Evolutionary conservation across 2,329 filamentous ascomycete genomes (phyloP), one percentile per base, ranked within the genome.

Genomic region (Dactylellina leptospora): DNA sequence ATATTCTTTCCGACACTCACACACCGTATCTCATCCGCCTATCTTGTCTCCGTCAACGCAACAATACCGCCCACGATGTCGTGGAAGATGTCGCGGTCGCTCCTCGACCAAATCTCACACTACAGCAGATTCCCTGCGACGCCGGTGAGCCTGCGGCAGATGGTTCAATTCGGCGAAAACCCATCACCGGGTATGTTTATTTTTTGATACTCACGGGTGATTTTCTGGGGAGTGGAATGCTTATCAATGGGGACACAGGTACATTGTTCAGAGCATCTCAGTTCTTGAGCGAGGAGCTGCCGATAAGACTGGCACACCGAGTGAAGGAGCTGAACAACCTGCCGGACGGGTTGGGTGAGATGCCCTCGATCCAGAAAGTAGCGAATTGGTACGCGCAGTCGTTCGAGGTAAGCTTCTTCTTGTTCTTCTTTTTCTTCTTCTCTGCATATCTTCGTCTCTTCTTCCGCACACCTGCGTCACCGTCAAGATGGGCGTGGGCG

Each of bases 331-430:
- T 99, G 66, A 88, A 90, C 74, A 90, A 92, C 78, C 84, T 99
- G 1, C 95, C 95, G 33, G 95, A 99, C 85, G 95, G 95, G 62
- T 86, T 99, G 74, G 96, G 92, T 80, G 93, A 97, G 76, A 97
- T 99, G 95, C 91, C 93, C 38, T 97, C 95, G 9, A 96, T 99
- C 76, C 88, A 89, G 80, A 92, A 89, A 78, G 95, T 99, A 76
- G 90, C 93, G 80, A 93, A 97, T 78, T 99, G 95, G 95, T 99
- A 99, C 81, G 95, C 93, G 75, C 95, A 99, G 83, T 99, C 95
- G 55, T 99, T 99, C 78, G 95, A 99, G 87, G 93, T 96, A 86
- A 77, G 85, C 66, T 48, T 59, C 70, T 54, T 69, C 68, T 50
- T 45, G 40, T 18, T 20, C 20, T 20, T 45, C 4, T 58, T 48